Percentiles rank a stretch among this genome's conserved stretches.
Evolutionary conservation across 805 yeast genomes (phyloP).

Genomic region (Saccharomycopsis javanensis): DNA sequence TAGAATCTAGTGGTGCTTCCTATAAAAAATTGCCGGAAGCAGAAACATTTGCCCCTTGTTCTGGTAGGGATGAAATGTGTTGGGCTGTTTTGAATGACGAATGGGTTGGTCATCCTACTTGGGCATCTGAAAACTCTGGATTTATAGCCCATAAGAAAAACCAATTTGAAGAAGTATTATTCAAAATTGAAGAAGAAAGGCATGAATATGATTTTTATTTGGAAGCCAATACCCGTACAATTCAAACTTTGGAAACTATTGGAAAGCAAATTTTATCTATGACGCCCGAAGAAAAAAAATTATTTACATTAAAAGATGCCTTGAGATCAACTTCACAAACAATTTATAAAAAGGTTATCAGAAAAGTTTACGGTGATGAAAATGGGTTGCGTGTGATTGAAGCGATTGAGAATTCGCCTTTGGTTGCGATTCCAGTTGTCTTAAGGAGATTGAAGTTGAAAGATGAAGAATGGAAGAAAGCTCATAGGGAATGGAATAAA

Average conservation of each 20-base stretch:
- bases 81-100: slow-evolving; percentile 98
- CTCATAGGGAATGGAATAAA: slow-evolving; percentile 98
- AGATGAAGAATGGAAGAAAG: slow-evolving; percentile 98
- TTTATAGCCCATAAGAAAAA: slow-evolving; percentile 98
- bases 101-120: slow-evolving; percentile 99
- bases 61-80: slow-evolving; percentile 97
- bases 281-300: slow-evolving; percentile 82
- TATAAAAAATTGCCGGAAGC: slow-evolving; percentile 73
- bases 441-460: slow-evolving; percentile 89
- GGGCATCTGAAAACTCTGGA: slow-evolving; percentile 99
- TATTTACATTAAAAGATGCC: slow-evolving; percentile 86
- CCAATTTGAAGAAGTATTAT: slow-evolving; percentile 92
- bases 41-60: slow-evolving; percentile 75
- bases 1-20: slow-evolving; percentile 82
- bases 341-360: slow-evolving; percentile 85
- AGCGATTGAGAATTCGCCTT: slow-evolving; percentile 91
- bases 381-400: slow-evolving; percentile 94
- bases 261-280: slow-evolving; percentile 90
- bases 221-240: slow-evolving; percentile 90
- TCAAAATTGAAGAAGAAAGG: slow-evolving; percentile 94
- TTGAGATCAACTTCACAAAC: slow-evolving; percentile 85
- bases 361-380: slow-evolving; percentile 89
- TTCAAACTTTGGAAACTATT: slow-evolving; percentile 90
- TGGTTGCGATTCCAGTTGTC: slow-evolving; percentile 89
- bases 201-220: slow-evolving; percentile 94